Conservation (phyloP, 257 asterid genomes). For the Nicotiana sylvestris region DNA sequence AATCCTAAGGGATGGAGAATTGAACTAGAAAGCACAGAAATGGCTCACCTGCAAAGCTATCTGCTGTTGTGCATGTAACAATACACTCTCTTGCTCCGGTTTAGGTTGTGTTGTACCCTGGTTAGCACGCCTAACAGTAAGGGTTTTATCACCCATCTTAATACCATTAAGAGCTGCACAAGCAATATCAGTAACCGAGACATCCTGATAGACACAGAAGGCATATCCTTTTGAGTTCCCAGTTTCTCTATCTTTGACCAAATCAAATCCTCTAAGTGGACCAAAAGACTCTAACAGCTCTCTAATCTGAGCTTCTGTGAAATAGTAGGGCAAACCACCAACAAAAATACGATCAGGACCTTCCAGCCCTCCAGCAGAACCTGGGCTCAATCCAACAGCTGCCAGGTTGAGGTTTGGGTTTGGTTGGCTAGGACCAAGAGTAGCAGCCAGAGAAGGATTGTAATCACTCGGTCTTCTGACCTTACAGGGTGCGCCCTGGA, state of each 20-base stretch:
- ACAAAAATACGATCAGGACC: slow-evolving; percentile 95
- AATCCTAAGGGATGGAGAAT: neutral
- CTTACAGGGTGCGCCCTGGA: slow-evolving; percentile 96
- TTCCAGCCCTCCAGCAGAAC: slow-evolving; percentile 90
- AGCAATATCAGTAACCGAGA: slow-evolving; percentile 91
- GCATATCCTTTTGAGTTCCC: slow-evolving; percentile 99
- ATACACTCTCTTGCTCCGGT: slow-evolving; percentile 90
- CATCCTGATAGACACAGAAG: slow-evolving; percentile 90
- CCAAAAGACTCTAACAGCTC: slow-evolving; percentile 98
- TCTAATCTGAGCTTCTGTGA: slow-evolving; percentile 83
- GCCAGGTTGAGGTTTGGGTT: slow-evolving; percentile 76
- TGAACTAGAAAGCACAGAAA: neutral
- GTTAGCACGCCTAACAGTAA: slow-evolving; percentile 93
- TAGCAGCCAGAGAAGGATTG: slow-evolving; percentile 89
- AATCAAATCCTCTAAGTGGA: slow-evolving; percentile 86
- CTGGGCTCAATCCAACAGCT: slow-evolving; percentile 88
- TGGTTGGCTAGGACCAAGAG: slow-evolving; percentile 98
- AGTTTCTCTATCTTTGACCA: slow-evolving; percentile 95
- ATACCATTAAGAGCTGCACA: slow-evolving; percentile 97
- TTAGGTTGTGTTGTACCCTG: slow-evolving; percentile 80
- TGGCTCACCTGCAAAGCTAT: slow-evolving; percentile 72
- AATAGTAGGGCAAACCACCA: slow-evolving; percentile 93
- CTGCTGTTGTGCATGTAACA: slow-evolving; percentile 91
- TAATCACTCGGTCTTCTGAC: slow-evolving; percentile 97
- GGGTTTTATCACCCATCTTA: slow-evolving; percentile 96